These are phyloP conservation scores for Passiflora organensis DNA, from an alignment of 345 rosid genomes.

Conservation along the genomic window DNA sequence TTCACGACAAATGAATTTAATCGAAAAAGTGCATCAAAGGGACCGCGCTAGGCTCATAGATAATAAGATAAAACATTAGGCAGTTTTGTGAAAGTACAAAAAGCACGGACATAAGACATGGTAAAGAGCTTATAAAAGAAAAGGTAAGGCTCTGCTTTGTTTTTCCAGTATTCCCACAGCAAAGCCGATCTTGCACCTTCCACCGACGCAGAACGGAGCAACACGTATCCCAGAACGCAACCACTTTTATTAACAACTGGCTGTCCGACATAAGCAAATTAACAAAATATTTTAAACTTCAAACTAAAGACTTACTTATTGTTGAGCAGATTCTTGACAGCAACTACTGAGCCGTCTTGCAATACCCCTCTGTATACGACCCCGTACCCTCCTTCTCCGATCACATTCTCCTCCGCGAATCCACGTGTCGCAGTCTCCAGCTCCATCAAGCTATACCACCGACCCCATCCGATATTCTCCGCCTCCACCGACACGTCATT, in stretches of 20 bases:
- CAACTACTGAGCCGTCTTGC: slow-evolving; percentile 70
- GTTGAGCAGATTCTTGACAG: slow-evolving; percentile 84
- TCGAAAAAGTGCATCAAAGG: slow-evolving; percentile 5
- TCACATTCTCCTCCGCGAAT: slow-evolving; percentile 66
- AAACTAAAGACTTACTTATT: slow-evolving; percentile 56
- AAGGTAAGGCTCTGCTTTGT: slow-evolving; percentile 24
- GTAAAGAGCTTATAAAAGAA: slow-evolving; percentile 7
- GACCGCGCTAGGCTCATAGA: neutral
- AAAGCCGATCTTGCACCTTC: slow-evolving; percentile 4
- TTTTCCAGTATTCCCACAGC: neutral
- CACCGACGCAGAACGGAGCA: slow-evolving; percentile 12
- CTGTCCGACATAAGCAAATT: slow-evolving; percentile 1
- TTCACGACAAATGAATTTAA: neutral
- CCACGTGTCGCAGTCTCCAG: slow-evolving; percentile 81
- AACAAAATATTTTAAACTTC: neutral
- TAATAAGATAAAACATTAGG: slow-evolving; percentile 6
- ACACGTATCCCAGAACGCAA: neutral
- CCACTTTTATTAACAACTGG: slow-evolving; percentile 4
- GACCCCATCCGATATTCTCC: slow-evolving; percentile 82
- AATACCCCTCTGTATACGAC: slow-evolving; percentile 73
- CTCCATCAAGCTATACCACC: slow-evolving; percentile 80
- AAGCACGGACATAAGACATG: neutral
- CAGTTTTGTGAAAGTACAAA: slow-evolving; percentile 14
- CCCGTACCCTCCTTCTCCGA: slow-evolving; percentile 98
- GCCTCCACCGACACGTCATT: slow-evolving; percentile 49